Conservation (phyloP, 208 protist genomes). For the Trypanosoma vivax region DNA sequence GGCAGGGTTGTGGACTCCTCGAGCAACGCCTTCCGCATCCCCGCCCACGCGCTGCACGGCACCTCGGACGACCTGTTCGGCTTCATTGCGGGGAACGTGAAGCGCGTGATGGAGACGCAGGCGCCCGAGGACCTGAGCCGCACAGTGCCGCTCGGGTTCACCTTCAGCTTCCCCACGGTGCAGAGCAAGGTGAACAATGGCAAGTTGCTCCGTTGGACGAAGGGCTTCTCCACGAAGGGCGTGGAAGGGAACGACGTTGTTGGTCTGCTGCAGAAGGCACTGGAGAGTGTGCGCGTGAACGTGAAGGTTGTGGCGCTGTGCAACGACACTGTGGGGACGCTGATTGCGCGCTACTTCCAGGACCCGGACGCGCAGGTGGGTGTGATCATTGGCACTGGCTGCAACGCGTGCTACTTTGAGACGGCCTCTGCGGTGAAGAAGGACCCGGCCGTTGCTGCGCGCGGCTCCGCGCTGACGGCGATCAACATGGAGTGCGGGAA, state of each 20-base stretch:
- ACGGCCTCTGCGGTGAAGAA: conserved; percentile 64
- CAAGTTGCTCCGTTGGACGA: conserved; percentile 88
- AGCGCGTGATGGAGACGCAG: conserved; percentile 46
- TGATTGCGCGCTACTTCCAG: conserved; percentile 68
- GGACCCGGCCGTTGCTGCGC: conserved; percentile 38
- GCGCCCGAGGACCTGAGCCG: conserved; percentile 55
- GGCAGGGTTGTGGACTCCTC: conserved; percentile 37
- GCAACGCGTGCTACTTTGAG: conserved; percentile 90
- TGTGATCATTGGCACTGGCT: conserved; percentile 88
- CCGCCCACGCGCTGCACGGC: conserved; percentile 36
- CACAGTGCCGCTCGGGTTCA: conserved; percentile 82
- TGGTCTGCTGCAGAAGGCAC: conserved; percentile 70
- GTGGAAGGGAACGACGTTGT: conserved; percentile 87
- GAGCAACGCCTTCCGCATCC: conserved; percentile 56
- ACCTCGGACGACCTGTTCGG: conserved; percentile 69
- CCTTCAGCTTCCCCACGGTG: conserved; percentile 89
- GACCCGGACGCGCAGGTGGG: conserved; percentile 64
- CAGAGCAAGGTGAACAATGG: conserved; percentile 73
- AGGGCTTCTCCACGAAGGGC: conserved; percentile 84
- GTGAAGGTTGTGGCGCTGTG: conserved; percentile 80
- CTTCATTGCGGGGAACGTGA: conserved; percentile 81
- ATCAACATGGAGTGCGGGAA: conserved; percentile 92
- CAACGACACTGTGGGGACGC: conserved; percentile 91
- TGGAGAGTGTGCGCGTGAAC: conserved; percentile 51
- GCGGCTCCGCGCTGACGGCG: conserved; percentile 41